Conservation (phyloP, 2,329 filamentous ascomycete species). For the Lecanicillium sp. region DNA sequence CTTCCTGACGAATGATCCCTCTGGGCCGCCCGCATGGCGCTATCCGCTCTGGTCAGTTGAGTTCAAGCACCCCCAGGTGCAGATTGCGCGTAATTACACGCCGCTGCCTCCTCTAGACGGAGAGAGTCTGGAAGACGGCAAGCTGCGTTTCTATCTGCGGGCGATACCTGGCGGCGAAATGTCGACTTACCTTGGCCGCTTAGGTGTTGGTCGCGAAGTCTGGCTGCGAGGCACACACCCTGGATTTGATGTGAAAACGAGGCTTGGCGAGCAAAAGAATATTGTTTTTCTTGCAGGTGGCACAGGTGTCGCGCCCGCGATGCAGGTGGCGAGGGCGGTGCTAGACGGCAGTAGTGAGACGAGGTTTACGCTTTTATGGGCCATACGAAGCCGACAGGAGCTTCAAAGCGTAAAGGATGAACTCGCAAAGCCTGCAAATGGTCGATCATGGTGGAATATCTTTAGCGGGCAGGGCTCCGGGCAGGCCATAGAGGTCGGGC, state of each 20-base stretch:
- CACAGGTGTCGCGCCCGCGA: conserved; percentile 83
- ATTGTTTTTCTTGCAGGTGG: conserved; percentile 86
- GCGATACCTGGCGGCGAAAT: conserved; percentile 76
- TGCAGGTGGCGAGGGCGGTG: conserved; percentile 69
- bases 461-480: conserved; percentile 15
- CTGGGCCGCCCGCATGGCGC: conserved; percentile 24
- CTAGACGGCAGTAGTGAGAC: conserved; percentile 32
- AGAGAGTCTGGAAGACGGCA: conserved; percentile 29
- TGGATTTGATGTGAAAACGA: conserved; percentile 50
- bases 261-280: conserved; percentile 25
- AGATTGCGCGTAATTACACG: conserved; percentile 89
- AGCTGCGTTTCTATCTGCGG: conserved; percentile 71
- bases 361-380: conserved; percentile 73
- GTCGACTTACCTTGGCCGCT: conserved; percentile 67
- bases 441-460: conserved; percentile 22
- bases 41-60: conserved; percentile 79
- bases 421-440: conserved; percentile 2
- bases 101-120: conserved; percentile 58
- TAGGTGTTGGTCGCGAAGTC: conserved; percentile 57
- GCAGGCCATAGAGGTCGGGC: conserved; percentile 17
- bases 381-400: conserved; percentile 55
- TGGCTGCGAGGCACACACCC: conserved; percentile 73
- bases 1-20: conserved; percentile 20
- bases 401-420: conserved; percentile 29
- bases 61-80: conserved; percentile 88